Evolutionary conservation across 78 protist species (phyloP), one percentile per base, ranked within the genome.

Genomic region (Dictyostelium brefeldianum): DNA sequence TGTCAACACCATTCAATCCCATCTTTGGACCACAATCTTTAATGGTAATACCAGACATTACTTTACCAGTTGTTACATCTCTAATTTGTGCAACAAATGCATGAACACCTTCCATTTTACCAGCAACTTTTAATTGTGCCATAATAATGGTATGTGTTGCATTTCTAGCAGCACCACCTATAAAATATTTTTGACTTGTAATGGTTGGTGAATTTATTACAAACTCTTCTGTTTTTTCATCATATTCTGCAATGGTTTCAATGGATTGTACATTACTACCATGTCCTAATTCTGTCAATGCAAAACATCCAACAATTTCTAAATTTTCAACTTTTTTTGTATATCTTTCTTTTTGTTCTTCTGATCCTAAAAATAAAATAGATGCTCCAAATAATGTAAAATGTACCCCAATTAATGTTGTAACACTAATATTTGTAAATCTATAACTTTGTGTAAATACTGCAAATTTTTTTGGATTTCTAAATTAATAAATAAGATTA

Each of bases 211-310:
- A 87, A 41, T 92, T 74, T 15, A 92, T 27, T 6, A 92, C 75
- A 57, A 92, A 92, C 18, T 92, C 89, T 22, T 80, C 64, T 57
- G 47, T 87, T 6, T 56, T 14, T 48, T 74, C 51, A 78, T 87
- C 93, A 56, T 89, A 96, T 47, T 69, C 87, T 25, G 98, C 98
- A 10, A 54, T 22, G 11, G 98, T 97, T 59, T 96, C 91, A 46
- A 94, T 79, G 5, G 77, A 96, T 51, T 95, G 90, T 2, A 96
- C 96, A 84, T 96, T 90, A 10, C 89, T 67, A 53, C 90, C 95
- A 73, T 91, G 91, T 56, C 90, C 95, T 36, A 91, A 47, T 64
- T 91, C 95, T 9, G 95, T 91, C 11, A 91, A 57, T 20, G 90
- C 81, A 69, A 91, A 91, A 67, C 93, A 82, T 14, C 95, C 95